phyloP scores from a whole-genome alignment of 1,284 basidiomycete species.

The Ceratobasidium sp. region DNA sequence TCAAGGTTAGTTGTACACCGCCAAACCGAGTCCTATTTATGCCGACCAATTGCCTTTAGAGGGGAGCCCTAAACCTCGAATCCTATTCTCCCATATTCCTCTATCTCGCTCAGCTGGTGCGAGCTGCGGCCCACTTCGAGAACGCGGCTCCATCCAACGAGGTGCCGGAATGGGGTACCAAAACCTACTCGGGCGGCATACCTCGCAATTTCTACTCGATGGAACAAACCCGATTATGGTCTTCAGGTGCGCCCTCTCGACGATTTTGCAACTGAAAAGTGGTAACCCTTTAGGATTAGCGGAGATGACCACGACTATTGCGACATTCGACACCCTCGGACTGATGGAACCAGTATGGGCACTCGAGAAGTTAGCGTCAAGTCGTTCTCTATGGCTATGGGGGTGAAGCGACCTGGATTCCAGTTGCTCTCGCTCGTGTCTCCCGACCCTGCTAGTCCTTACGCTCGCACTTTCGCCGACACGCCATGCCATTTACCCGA shows the following conservation, averaged over 20 bases:
- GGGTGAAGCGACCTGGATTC: constrained; percentile 83
- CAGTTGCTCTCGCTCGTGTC: constrained; percentile 82
- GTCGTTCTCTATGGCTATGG: constrained; percentile 84
- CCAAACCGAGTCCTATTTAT: background rate
- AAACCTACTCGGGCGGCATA: constrained; percentile 80
- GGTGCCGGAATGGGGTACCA: constrained; percentile 86
- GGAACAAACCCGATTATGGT: constrained; percentile 74
- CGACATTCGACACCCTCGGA: constrained; percentile 71
- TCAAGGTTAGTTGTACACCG: constrained; percentile 59
- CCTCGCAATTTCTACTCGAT: constrained; percentile 77
- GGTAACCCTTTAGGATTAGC: constrained; percentile 53
- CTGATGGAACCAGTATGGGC: constrained; percentile 49
- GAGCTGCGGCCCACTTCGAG: constrained; percentile 80
- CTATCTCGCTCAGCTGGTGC: constrained; percentile 78
- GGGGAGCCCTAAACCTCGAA: constrained; percentile 63
- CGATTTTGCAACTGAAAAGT: constrained; percentile 54
- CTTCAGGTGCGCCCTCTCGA: constrained; percentile 71
- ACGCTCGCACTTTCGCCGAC: constrained; percentile 63
- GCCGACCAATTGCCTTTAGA: constrained; percentile 44
- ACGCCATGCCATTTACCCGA: constrained; percentile 77
- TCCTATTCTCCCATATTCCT: constrained; percentile 88
- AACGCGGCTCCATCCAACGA: constrained; percentile 77
- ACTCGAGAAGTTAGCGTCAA: constrained; percentile 83
- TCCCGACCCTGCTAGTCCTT: constrained; percentile 54
- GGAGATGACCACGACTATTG: constrained; percentile 94